Base-by-base conservation (phyloP, 2,329 filamentous ascomycete genomes). In the Gnomoniopsis smithogilvyi region DNA sequence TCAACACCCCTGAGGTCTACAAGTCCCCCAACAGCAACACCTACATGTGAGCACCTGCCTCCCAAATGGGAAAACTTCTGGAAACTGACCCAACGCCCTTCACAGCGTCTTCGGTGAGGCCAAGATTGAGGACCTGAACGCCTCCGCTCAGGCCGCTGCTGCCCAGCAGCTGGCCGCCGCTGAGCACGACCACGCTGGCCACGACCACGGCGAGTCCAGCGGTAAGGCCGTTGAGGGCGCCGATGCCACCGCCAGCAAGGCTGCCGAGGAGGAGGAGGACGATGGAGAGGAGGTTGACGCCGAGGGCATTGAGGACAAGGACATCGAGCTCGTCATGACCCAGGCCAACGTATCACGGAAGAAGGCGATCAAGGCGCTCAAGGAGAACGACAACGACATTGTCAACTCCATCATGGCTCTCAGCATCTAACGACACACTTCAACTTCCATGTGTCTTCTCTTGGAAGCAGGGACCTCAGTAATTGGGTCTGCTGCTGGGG, bases 401-500 rank as follows among this genome's bases (percentile, higher is more conserved):
- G 95, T 99, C 83, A 99, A 99, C 85, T 97, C 95, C 70, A 99
- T 99, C 82, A 99, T 99, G 95, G 93, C 94, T 68, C 81, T 99
- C 76, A 92, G 90, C 82, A 88, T 92, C 83, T 93, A 81, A 74
- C 38, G 33, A 41, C 41, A 26, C 36, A 47, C 48, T 49, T 30
- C 26, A 26, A 26, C 36, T 34, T 38, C 48, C 10, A 54, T 51
- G 30, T 34, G 45, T 51, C 48, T 15, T 36, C 19, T 46, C 38
- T 34, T 54, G 51, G 22, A 21, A 19, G 46, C 22, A 21, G 36
- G 26, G 21, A 3, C 22, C 33, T 2, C 15, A 8, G 15, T 19
- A 6, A 46, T 21, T 46, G 15, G 36, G 12, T 41, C 36, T 41
- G 36, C 36, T 22, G 34, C 15, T 48, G 22, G 43, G 19, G 43